phyloP scores from a whole-genome alignment of 2,329 filamentous ascomycete genomes.

The Huntiella decipiens region DNA sequence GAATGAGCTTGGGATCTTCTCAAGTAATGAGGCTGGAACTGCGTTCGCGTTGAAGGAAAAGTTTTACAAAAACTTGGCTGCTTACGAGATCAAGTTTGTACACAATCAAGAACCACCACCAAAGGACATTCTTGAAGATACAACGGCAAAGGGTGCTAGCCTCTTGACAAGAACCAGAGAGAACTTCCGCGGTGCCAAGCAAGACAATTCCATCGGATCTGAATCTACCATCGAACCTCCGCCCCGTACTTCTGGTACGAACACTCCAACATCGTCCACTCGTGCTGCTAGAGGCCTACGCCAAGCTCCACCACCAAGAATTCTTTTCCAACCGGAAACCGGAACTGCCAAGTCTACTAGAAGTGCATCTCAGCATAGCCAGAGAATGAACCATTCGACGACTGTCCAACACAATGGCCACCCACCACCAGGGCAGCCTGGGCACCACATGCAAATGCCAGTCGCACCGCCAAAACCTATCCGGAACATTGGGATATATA shows the following conservation, averaged over 20 bases:
- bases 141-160: slow-evolving; percentile 66
- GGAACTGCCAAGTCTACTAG: slow-evolving; percentile 35
- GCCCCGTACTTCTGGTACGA: slow-evolving; percentile 30
- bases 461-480: slow-evolving; percentile 25
- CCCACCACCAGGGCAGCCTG: neutral
- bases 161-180: slow-evolving; percentile 63
- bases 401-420: slow-evolving; percentile 1
- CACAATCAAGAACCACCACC: slow-evolving; percentile 69
- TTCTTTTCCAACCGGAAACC: slow-evolving; percentile 70
- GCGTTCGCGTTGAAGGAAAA: slow-evolving; percentile 73
- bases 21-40: slow-evolving; percentile 59
- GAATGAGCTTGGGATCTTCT: slow-evolving; percentile 54
- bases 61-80: slow-evolving; percentile 77
- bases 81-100: slow-evolving; percentile 65
- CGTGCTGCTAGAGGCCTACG: slow-evolving; percentile 47
- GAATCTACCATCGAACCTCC: slow-evolving; percentile 43
- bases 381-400: neutral
- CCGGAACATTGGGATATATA: slow-evolving; percentile 15
- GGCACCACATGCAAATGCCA: slow-evolving; percentile 15
- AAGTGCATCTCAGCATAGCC: neutral
- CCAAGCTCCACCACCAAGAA: slow-evolving; percentile 67
- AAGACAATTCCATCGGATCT: slow-evolving; percentile 31
- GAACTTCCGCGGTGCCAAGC: slow-evolving; percentile 41
- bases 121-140: slow-evolving; percentile 72
- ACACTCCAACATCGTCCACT: slow-evolving; percentile 27